Percentiles rank a stretch among this genome's conserved stretches.
These are phyloP conservation scores for Plantago ovata DNA, from an alignment of 257 asterid species.

Conservation along the genomic window DNA sequence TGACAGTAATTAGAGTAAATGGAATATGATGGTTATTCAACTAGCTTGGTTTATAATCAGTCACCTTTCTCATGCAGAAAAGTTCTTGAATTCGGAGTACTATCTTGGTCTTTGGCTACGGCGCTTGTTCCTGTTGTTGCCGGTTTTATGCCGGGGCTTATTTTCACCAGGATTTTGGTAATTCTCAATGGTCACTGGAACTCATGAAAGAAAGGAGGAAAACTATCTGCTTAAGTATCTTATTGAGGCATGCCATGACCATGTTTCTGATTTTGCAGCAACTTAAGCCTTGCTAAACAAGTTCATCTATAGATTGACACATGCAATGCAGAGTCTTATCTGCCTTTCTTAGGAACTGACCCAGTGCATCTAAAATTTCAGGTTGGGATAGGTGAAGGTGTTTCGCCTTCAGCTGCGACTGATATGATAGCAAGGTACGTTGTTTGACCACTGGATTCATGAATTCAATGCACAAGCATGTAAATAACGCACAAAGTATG, in stretches of 20 bases:
- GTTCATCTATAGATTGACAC: neutral
- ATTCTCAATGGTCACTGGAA: slow-evolving; percentile 17
- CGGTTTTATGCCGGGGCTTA: slow-evolving; percentile 90
- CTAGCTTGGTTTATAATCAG: slow-evolving; percentile 13
- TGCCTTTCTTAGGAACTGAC: slow-evolving; percentile 15
- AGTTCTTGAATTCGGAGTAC: slow-evolving; percentile 84
- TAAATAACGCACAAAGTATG: neutral
- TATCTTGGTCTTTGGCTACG: slow-evolving; percentile 89
- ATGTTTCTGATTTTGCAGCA: no score
- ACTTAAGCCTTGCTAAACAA: no score
- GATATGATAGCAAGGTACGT: slow-evolving; percentile 91
- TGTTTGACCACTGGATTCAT: slow-evolving; percentile 14
- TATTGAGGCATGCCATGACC: no score
- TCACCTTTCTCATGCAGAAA: slow-evolving; percentile 48
- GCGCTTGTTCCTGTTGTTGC: slow-evolving; percentile 77
- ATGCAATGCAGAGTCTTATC: neutral
- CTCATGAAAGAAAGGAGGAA: neutral
- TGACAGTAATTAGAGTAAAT: neutral
- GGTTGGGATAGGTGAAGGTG: slow-evolving; percentile 99
- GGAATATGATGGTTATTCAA: slow-evolving; percentile 10
- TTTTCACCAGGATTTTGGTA: slow-evolving; percentile 83
- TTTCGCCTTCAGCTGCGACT: slow-evolving; percentile 98
- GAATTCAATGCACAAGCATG: slow-evolving; percentile 5
- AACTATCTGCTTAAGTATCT: no score
- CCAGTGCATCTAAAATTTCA: slow-evolving; percentile 25